These are phyloP conservation scores for Polygonum aviculare DNA, from an alignment of 148 eudicot species.

Conservation along the genomic window DNA sequence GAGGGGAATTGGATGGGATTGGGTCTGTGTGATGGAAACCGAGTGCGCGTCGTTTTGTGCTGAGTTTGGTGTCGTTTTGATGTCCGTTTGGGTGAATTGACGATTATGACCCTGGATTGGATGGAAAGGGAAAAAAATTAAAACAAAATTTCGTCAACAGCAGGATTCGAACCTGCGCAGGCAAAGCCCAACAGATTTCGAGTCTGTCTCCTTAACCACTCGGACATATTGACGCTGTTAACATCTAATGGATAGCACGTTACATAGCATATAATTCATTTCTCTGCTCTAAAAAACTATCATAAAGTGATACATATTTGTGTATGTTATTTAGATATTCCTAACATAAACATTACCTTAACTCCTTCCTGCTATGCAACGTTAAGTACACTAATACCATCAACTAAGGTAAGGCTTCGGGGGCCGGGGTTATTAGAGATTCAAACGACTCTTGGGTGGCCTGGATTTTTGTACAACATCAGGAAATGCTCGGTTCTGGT, in stretches of 20 bases:
- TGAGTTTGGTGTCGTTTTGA: not conserved
- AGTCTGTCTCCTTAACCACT: conserved; percentile 82
- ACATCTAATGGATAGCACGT: not conserved
- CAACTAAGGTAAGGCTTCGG: too few relatives aligned
- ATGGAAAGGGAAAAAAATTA: not conserved
- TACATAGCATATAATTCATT: too few relatives aligned
- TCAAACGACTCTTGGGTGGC: too few relatives aligned
- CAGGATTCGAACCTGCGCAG: conserved; percentile 76
- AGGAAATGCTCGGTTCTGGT: too few relatives aligned
- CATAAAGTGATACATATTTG: too few relatives aligned
- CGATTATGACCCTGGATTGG: not conserved
- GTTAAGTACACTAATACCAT: too few relatives aligned
- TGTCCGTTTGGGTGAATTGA: not conserved
- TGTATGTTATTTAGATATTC: too few relatives aligned
- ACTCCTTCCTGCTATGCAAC: too few relatives aligned
- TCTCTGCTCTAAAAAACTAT: too few relatives aligned
- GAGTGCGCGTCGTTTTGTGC: not conserved
- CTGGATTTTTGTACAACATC: too few relatives aligned
- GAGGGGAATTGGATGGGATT: not conserved
- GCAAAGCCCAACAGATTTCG: conserved; percentile 76
- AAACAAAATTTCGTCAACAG: conserved; percentile 30
- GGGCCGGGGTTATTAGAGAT: too few relatives aligned
- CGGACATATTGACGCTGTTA: conserved; percentile 50
- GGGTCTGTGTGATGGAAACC: not conserved
- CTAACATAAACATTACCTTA: too few relatives aligned